Percentiles rank a stretch among this genome's conserved stretches.
Conservation (phyloP, 768 basidiomycete species). For the Coprinopsis strossmayeri region DNA sequence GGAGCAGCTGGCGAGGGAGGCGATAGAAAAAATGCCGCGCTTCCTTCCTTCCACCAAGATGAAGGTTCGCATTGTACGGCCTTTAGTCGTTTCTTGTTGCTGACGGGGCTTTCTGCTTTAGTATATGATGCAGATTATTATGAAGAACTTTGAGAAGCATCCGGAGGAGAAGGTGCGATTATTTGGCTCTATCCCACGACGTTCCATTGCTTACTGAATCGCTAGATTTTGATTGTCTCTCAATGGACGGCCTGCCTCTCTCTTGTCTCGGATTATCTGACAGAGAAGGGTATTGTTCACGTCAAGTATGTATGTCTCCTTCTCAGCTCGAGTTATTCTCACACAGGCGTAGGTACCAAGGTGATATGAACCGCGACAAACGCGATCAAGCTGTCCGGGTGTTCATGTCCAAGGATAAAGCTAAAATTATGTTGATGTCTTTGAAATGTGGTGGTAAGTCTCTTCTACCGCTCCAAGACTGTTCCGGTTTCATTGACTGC, state of each 20-base stretch:
- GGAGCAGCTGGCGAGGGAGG: conserved; percentile 21
- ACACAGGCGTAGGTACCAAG: conserved; percentile 41
- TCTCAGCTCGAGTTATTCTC: neutral
- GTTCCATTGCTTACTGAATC: neutral
- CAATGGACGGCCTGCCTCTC: conserved; percentile 66
- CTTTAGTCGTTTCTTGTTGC: neutral
- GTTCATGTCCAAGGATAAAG: conserved; percentile 57
- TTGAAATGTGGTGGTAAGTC: conserved; percentile 53
- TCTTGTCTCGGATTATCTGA: conserved; percentile 58
- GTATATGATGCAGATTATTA: conserved; percentile 56
- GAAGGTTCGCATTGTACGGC: conserved; percentile 40
- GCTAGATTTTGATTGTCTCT: conserved; percentile 56
- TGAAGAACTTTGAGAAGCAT: conserved; percentile 34
- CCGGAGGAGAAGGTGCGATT: conserved; percentile 61
- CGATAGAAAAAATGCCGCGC: conserved; percentile 40
- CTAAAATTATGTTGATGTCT: conserved; percentile 55
- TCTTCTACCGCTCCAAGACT: neutral
- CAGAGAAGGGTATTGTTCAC: conserved; percentile 41
- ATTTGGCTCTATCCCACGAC: neutral
- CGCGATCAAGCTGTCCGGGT: conserved; percentile 48
- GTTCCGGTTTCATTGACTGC: neutral
- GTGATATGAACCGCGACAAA: conserved; percentile 46
- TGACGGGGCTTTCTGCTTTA: conserved; percentile 13
- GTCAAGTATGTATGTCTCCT: conserved; percentile 36
- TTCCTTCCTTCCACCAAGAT: conserved; percentile 72